Conservation (phyloP, 1,284 basidiomycete genomes). For the Omphalotus olearius region DNA sequence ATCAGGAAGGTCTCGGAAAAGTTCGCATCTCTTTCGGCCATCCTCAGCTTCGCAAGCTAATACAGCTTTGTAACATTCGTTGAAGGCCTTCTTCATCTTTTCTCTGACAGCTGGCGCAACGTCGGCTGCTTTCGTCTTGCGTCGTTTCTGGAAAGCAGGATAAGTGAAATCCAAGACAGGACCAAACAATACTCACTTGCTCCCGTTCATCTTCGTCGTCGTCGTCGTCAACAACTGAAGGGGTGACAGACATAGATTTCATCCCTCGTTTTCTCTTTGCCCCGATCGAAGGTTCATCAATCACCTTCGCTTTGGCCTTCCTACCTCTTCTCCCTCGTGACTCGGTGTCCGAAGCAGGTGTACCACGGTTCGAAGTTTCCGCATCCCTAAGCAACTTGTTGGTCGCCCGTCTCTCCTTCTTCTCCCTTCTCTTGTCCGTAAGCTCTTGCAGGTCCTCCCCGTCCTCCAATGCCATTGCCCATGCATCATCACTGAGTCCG, state of each 20-base stretch:
- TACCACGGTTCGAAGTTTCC: conserved; percentile 51
- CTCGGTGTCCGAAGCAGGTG: conserved; percentile 60
- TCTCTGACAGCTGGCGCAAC: conserved; percentile 55
- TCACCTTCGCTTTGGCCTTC: conserved; percentile 61
- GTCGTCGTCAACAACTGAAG: conserved; percentile 68
- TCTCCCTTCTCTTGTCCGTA: conserved; percentile 56
- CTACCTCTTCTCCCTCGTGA: conserved; percentile 56
- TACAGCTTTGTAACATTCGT: conserved; percentile 79
- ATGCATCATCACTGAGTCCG: conserved; percentile 92
- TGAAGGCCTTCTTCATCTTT: conserved; percentile 83
- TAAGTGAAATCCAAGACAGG: conserved; percentile 3
- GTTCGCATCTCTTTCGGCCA: conserved; percentile 76
- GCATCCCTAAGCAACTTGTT: conserved; percentile 50
- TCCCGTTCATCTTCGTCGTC: conserved; percentile 63
- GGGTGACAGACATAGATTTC: conserved; percentile 76
- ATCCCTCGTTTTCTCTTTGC: conserved; percentile 69
- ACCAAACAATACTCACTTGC: conserved; percentile 33
- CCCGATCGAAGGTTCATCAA: conserved; percentile 40
- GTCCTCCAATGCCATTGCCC: conserved; percentile 86
- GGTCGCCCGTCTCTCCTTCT: conserved; percentile 54
- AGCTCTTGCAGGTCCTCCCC: conserved; percentile 84
- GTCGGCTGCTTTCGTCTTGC: conserved; percentile 57
- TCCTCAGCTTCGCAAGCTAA: conserved; percentile 68
- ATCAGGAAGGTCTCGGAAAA: conserved; percentile 80
- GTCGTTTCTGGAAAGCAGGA: conserved; percentile 60